Evolutionary conservation across 345 rosid species (phyloP).

Genomic region (Salix exigua): DNA sequence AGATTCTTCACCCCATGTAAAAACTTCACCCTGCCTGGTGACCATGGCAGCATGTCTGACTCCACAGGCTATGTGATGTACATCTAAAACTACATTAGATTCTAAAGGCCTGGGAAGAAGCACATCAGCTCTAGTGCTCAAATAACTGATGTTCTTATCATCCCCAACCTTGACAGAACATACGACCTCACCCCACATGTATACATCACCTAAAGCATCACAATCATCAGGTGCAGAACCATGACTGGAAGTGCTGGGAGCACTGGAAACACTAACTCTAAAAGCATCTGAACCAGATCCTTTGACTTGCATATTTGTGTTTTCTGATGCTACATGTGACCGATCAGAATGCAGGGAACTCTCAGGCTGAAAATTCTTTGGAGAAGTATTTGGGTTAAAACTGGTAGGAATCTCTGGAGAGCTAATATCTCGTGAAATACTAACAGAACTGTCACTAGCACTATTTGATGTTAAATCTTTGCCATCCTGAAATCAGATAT

Average conservation of each 20-base stretch:
- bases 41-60: constrained; percentile 87
- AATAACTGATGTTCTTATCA: constrained; percentile 49
- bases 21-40: constrained; percentile 87
- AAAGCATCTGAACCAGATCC: constrained; percentile 81
- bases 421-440: constrained; percentile 60
- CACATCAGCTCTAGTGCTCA: constrained; percentile 60
- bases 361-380: constrained; percentile 52
- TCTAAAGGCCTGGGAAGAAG: constrained; percentile 79
- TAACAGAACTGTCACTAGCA: constrained; percentile 78
- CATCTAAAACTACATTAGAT: constrained; percentile 82
- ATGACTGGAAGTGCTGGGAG: constrained; percentile 91
- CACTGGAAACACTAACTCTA: constrained; percentile 96
- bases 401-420: constrained; percentile 56
- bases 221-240: constrained; percentile 95
- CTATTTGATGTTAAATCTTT: constrained; percentile 82
- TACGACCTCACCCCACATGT: constrained; percentile 90
- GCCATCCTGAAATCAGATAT: constrained; percentile 58
- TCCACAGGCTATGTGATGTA: constrained; percentile 84
- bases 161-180: constrained; percentile 55
- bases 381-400: constrained; percentile 47
- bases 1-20: constrained; percentile 96
- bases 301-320: constrained; percentile 77
- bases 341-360: constrained; percentile 61
- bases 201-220: constrained; percentile 96
- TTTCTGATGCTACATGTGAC: constrained; percentile 83